Evolutionary conservation across 345 rosid genomes (phyloP), one percentile per base, ranked within the genome.

Genomic region (Luvunga scandens): DNA sequence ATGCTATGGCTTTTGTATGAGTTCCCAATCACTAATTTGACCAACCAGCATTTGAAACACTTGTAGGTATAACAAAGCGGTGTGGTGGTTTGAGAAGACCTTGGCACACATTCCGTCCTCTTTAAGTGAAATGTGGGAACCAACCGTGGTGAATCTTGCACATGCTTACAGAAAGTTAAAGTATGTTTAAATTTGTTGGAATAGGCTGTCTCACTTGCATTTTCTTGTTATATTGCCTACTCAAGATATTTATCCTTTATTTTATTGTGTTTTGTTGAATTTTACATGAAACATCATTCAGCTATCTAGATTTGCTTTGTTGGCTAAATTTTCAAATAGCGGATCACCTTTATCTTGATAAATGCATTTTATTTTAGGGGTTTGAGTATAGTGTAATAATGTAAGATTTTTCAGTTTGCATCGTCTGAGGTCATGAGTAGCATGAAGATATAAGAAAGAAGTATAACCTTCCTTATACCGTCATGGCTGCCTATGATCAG

Each of bases 41-140:
- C 80, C 34, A 7, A 9, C 31, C 24, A n/a, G 64, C 25, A 38
- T 69, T 73, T 78, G 71, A 53, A 77, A 75, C 66, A 31, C 39
- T 86, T 85, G 71, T 90, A 96, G 99, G 98, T 96, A 96, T 77
- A 84, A 86, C 80, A 92, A 91, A 76, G 93, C 98, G 69, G 91
- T 91, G 66, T 77, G 87, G 83, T 94, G 98, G 97, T 91, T 96
- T 76, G 94, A 94, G 82, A 90, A 89, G 91, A 92, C 98, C n/a
- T 85, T 96, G 85, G 87, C 90, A 4, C 92, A 82, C 79, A 84
- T 96, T 79, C 97, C 93, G 30, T 86, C 92, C 63, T 84, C 86
- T 78, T 77, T 90, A 81, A 89, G 90, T 85, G 93, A 90, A 89
- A 83, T 81, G 86, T 94, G 97, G 98, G 98, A 92, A 84, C 90